Base-by-base conservation (phyloP, 202 grass and related monocot genomes). In the Sporobolus alterniflorus region DNA sequence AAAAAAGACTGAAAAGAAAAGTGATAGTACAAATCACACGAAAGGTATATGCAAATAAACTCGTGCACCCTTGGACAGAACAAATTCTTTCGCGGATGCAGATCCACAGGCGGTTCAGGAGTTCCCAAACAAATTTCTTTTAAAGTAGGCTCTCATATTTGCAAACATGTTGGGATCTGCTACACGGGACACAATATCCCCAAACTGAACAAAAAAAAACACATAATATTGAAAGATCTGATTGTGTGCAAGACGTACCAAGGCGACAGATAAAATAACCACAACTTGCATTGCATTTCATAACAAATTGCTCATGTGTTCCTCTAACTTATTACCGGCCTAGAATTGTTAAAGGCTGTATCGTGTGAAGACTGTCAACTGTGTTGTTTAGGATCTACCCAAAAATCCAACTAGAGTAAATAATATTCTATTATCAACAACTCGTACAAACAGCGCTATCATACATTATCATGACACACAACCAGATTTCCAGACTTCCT, bases 381-480 rank as follows among this genome's bases (percentile, higher is more conserved):
- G 1, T 5, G 30, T 67, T 57, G 73, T 26, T 31, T 18, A 49
- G 17, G 33, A 59, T 68, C 79, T 63, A 39, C 28, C 62, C 1
- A 29, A 65, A 16, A 36, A 49, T 36, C n/a, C n/a, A 64, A 52
- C 20, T 39, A 21, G 28, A 60, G 22, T 56, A 56, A 75, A 34
- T 64, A 75, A 34, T 64, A 85, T 76, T 81, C 11, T 71, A 60
- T 13, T 43, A 21, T 49, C 11, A 75, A 28, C 43, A 86, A 70
- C 26, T 82, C 85, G 20, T 22, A 31, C 26, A 31, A 62, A 62
- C 28, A 48, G 39, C 15, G 40, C 34, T 51, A 51, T 26, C 2
- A 28, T 22, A 77, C 48, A 66, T 85, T 65, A 66, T 73, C 59
- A 31, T 30, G 11, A 34, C 20, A n/a, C 46, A 65, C 54, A 14